phyloP scores from a whole-genome alignment of 768 basidiomycete genomes.

The Xerocomellus chrysenteron region DNA sequence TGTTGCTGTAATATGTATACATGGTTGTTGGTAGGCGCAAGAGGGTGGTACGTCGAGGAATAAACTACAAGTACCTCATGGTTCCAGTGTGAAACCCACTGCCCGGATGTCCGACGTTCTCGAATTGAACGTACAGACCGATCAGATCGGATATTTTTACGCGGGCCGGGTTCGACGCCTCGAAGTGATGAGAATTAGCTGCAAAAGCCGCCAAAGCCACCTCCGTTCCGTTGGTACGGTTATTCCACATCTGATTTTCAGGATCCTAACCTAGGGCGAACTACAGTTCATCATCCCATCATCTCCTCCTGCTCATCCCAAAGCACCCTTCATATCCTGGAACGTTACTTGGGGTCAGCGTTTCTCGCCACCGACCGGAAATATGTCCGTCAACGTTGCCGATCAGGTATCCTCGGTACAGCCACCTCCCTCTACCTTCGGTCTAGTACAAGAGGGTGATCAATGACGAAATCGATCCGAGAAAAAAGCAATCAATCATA shows the following conservation, averaged over 20 bases:
- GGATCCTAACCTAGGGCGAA: background rate
- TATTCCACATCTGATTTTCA: background rate
- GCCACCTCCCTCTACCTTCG: slow-evolving; percentile 77
- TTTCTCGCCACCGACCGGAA: slow-evolving; percentile 87
- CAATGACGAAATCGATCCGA: background rate
- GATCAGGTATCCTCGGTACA: slow-evolving; percentile 82
- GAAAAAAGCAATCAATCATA: slow-evolving; percentile 32
- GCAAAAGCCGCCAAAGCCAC: background rate
- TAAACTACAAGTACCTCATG: too few relatives aligned
- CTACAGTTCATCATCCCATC: slow-evolving; percentile 2
- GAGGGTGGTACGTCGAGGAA: too few relatives aligned
- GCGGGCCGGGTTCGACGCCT: background rate
- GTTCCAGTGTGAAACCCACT: background rate
- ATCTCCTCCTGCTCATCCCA: slow-evolving; percentile 66
- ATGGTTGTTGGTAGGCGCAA: too few relatives aligned
- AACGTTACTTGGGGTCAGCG: slow-evolving; percentile 58
- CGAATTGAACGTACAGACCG: background rate
- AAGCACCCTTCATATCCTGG: slow-evolving; percentile 88
- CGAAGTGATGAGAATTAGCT: background rate
- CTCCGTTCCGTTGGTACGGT: background rate
- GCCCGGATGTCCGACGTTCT: too few relatives aligned
- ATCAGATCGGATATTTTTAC: background rate
- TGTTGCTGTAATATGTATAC: background rate
- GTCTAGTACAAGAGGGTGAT: slow-evolving; percentile 38
- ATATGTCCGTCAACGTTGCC: slow-evolving; percentile 68